Evolutionary conservation across 2,329 filamentous ascomycete genomes (phyloP).

Genomic region (Trichophyton simii): DNA sequence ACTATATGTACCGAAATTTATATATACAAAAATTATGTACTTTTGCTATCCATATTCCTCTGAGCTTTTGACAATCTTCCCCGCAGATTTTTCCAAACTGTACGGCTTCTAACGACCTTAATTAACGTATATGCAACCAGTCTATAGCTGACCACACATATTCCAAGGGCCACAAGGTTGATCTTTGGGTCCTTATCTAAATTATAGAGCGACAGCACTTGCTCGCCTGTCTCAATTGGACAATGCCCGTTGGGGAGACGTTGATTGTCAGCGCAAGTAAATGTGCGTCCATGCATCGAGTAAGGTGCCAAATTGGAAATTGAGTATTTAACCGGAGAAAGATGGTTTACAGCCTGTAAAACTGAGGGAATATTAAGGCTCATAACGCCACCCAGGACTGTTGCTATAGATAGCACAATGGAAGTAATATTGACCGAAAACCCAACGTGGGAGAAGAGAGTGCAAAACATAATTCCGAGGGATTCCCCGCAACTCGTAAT

Average conservation of each 20-base stretch:
- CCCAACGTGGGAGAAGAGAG: constrained; percentile 59
- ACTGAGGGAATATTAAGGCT: constrained; percentile 56
- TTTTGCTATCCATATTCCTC: neutral
- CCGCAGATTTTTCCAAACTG: constrained; percentile 8
- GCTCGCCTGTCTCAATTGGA: constrained; percentile 51
- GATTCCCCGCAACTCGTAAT: constrained; percentile 64
- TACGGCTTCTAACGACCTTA: constrained; percentile 15
- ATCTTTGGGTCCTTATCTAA: constrained; percentile 49
- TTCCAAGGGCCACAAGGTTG: constrained; percentile 51
- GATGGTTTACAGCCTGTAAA: constrained; percentile 56
- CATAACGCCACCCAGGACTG: constrained; percentile 59
- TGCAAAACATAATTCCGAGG: constrained; percentile 69
- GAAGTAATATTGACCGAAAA: constrained; percentile 64
- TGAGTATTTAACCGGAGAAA: constrained; percentile 58
- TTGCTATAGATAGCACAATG: constrained; percentile 56
- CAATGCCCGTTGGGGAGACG: constrained; percentile 49
- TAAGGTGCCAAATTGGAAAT: constrained; percentile 55
- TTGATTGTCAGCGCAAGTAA: constrained; percentile 52
- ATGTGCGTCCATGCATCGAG: constrained; percentile 47
- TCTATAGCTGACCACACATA: constrained; percentile 53
- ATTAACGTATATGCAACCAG: constrained; percentile 36
- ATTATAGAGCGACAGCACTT: constrained; percentile 56
- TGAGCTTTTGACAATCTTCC: neutral
- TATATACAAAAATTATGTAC: neutral
- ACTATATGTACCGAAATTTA: no score